Percentiles rank a stretch among this genome's conserved stretches.
phyloP scores from a whole-genome alignment of 208 protist species.

The Borovskyia barvae region DNA sequence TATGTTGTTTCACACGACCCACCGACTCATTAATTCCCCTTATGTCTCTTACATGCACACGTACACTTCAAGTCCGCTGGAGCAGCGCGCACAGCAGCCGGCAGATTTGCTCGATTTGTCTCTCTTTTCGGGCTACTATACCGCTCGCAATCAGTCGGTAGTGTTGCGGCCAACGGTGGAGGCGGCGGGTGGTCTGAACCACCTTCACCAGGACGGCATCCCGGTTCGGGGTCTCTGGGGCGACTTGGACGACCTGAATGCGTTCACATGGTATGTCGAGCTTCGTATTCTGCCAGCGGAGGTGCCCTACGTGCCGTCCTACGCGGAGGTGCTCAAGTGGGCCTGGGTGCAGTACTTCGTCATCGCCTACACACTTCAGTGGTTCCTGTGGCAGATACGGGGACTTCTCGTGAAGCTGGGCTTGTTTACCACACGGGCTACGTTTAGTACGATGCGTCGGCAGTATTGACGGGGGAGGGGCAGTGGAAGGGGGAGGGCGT shows the following conservation, averaged over 20 bases:
- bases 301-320: slow-evolving; percentile 63
- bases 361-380: slow-evolving; percentile 71
- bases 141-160: slow-evolving; percentile 60
- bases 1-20: slow-evolving; percentile 55
- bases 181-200: slow-evolving; percentile 39
- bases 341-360: slow-evolving; percentile 84
- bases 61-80: slow-evolving; percentile 55
- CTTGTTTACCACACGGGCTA: slow-evolving; percentile 48
- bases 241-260: slow-evolving; percentile 56
- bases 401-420: slow-evolving; percentile 56
- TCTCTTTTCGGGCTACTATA: slow-evolving; percentile 51
- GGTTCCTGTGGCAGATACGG: slow-evolving; percentile 70
- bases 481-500: not conserved
- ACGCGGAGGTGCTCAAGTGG: slow-evolving; percentile 73
- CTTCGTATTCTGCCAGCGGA: slow-evolving; percentile 52
- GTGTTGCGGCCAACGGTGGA: slow-evolving; percentile 32
- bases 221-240: slow-evolving; percentile 40
- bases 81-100: slow-evolving; percentile 29
- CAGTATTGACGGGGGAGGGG: slow-evolving; percentile 3
- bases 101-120: slow-evolving; percentile 52
- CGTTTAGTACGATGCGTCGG: slow-evolving; percentile 33
- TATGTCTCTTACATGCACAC: slow-evolving; percentile 48
- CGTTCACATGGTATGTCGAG: slow-evolving; percentile 68
- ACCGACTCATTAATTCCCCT: slow-evolving; percentile 42
- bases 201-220: slow-evolving; percentile 23